Percentiles rank a stretch among this genome's conserved stretches.
phyloP scores from a whole-genome alignment of 2,329 filamentous ascomycete genomes.

The Chalaropsis ovoidea region DNA sequence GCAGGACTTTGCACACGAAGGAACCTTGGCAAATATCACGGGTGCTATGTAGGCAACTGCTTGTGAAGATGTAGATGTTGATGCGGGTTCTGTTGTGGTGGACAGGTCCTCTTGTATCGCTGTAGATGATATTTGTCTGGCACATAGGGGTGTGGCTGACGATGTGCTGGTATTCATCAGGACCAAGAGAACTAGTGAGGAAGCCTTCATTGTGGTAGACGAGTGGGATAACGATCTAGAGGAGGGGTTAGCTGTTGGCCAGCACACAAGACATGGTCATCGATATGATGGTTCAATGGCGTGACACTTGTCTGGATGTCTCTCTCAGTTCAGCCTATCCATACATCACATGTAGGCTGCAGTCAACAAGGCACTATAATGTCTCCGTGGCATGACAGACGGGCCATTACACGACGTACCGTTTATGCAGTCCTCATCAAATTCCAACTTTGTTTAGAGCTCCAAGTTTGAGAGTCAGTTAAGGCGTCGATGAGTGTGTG shows the following conservation, averaged over 20 bases:
- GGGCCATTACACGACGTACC: no score
- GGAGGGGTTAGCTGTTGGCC: not conserved
- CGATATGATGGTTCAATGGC: not conserved
- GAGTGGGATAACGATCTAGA: not conserved
- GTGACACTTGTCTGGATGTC: not conserved
- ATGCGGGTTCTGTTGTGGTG: constrained; percentile 7
- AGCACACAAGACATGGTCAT: not conserved
- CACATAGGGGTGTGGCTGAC: not conserved
- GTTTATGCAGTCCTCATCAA: no score
- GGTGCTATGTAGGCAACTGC: constrained; percentile 9
- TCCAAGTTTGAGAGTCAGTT: no score
- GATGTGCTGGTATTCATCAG: not conserved
- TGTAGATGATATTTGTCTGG: not conserved
- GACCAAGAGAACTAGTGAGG: not conserved
- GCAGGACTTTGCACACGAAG: constrained; percentile 16
- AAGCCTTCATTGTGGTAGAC: not conserved
- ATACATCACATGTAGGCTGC: not conserved
- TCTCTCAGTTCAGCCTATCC: not conserved
- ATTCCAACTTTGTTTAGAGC: no score
- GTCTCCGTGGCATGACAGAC: no score
- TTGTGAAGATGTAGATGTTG: constrained; percentile 11
- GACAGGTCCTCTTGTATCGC: not conserved
- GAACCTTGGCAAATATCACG: constrained; percentile 17
- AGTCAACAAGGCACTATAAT: not conserved
- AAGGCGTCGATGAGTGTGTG: not conserved